phyloP scores from a whole-genome alignment of 139 green algal species.

The Pleodorina starrii region DNA sequence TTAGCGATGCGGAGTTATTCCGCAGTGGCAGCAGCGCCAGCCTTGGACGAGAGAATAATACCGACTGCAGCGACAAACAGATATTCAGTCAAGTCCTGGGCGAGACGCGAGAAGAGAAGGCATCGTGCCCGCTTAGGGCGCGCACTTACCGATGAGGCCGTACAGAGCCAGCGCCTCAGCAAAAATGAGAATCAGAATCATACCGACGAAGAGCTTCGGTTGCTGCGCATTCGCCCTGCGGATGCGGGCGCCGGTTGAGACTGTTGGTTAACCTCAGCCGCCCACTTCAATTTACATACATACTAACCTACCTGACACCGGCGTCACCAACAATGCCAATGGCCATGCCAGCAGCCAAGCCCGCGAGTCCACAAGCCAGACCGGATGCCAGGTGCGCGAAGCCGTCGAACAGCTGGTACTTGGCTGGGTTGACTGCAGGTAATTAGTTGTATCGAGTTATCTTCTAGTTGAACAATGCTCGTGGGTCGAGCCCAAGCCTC shows the following conservation, averaged over 20 bases:
- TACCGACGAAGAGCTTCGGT: constrained; percentile 99
- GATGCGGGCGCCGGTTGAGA: neutral
- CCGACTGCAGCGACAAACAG: constrained; percentile 78
- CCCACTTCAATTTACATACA: neutral
- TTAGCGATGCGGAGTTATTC: neutral
- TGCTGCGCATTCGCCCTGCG: constrained; percentile 98
- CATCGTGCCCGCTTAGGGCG: neutral
- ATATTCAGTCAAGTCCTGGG: no score
- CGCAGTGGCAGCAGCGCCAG: constrained; percentile 52
- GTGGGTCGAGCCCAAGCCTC: constrained; percentile 33
- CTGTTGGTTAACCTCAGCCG: neutral
- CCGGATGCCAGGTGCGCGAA: constrained; percentile 97
- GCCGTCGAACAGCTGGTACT: constrained; percentile 98
- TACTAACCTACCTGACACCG: constrained; percentile 85
- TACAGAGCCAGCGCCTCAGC: constrained; percentile 98
- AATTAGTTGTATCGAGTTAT: neutral
- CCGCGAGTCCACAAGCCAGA: constrained; percentile 95
- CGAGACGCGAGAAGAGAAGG: no score
- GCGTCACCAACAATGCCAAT: constrained; percentile 99
- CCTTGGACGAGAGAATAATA: constrained; percentile 97
- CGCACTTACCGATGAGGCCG: constrained; percentile 92
- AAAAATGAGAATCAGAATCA: constrained; percentile 99
- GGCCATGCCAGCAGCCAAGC: constrained; percentile 97
- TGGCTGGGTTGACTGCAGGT: constrained; percentile 81
- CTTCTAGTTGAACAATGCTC: no score